Evolutionary conservation across 805 yeast species (phyloP), one percentile per base, ranked within the genome.

Genomic region (Pichia kluyveri): DNA sequence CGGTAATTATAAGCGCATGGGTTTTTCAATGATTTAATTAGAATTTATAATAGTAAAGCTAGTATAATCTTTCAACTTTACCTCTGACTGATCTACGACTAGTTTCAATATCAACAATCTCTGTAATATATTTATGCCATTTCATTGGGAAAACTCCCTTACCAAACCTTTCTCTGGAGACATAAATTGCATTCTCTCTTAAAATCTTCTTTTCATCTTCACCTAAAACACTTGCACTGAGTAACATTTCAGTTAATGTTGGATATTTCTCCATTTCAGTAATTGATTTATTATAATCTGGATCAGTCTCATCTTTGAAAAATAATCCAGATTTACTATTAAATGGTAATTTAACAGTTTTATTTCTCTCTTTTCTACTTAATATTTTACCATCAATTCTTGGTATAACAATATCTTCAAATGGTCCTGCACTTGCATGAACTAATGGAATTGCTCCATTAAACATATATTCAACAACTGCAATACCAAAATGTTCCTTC

Each of bases 401-500:
- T 50, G 80, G 78, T 5, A 79, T 76, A 12, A 86, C 93, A 51
- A 93, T 93, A 64, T 93, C 99, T 48, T 82, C 69, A 40, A 77
- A 72, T 10, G 99, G 99, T 1, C 99, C 99, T 0, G 96, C 99
- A 46, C 95, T 84, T 5, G 95, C 95, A 66, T 95, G 98, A 4
- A 81, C 93, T 3, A 93, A 68, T 1, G 99, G 97, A 17, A 93
- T 78, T 28, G 84, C 73, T 0, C 97, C 98, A 47, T 85, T 76
- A 2, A 91, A 82, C 68, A 86, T 71, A 61, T 89, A 87, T 65
- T 93, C 99, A 8, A 93, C 99, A 6, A 93, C 91, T 1, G 96
- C 91, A 58, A 93, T 93, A 18, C 99, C 99, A 64, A 93, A 93
- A 69, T 93, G 99, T 69, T 93, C 99, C 66, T 93, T 93, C 99